Evolutionary conservation across 306 rosid genomes (phyloP).

Genomic region (Vigna hirtella): DNA sequence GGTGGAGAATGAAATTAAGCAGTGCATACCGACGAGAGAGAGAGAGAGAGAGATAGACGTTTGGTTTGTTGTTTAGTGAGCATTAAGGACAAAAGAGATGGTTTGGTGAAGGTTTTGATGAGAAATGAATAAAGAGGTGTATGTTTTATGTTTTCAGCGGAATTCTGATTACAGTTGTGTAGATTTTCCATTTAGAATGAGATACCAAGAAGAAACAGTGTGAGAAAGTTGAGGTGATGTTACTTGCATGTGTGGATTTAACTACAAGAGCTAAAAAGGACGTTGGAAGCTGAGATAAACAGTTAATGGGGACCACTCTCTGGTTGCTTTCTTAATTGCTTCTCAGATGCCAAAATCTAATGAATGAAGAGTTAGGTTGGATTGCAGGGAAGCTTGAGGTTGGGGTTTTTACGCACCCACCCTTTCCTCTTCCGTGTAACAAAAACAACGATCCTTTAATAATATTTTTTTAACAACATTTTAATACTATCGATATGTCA

Average conservation of each 20-base stretch:
- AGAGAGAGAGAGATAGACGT: background rate
- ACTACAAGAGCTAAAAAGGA: slow-evolving; percentile 15
- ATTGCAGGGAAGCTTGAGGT: slow-evolving; percentile 39
- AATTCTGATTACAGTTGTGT: slow-evolving; percentile 2
- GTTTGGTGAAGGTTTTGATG: slow-evolving; percentile 17
- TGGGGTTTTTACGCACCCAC: slow-evolving; percentile 45
- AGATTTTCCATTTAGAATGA: background rate
- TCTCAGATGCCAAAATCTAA: slow-evolving; percentile 54
- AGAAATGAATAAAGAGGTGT: background rate
- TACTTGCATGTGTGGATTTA: slow-evolving; percentile 28
- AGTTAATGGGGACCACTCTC: slow-evolving; percentile 49
- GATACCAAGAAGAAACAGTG: slow-evolving; percentile 39
- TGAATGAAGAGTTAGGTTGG: slow-evolving; percentile 53
- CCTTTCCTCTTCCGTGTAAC: slow-evolving; percentile 44
- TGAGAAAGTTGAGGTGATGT: slow-evolving; percentile 34
- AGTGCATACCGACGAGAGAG: background rate
- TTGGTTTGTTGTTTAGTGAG: slow-evolving; percentile 10
- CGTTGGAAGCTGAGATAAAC: slow-evolving; percentile 27
- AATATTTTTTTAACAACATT: too few relatives aligned
- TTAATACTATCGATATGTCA: fast-evolving
- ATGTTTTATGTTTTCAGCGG: background rate
- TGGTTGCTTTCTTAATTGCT: slow-evolving; percentile 53
- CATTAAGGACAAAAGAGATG: background rate
- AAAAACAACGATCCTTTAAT: background rate
- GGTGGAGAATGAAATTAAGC: background rate